These are phyloP conservation scores for Chenopodium quinoa DNA, from an alignment of 148 eudicot genomes.

Conservation along the genomic window DNA sequence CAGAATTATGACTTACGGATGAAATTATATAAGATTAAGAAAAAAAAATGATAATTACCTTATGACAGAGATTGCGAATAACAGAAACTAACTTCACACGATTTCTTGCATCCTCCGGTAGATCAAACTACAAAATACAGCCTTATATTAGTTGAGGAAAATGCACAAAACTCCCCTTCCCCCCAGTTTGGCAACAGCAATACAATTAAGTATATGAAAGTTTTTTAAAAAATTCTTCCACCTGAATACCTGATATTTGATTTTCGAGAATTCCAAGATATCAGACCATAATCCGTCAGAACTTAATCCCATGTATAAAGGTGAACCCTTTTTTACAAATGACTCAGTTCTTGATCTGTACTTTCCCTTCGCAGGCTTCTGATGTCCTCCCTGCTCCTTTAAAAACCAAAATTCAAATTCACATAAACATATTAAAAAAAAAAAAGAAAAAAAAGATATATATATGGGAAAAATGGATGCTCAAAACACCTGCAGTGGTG, in stretches of 20 bases:
- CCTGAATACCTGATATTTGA: conserved; percentile 79
- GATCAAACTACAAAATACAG: conserved; percentile 54
- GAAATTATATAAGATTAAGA: neutral
- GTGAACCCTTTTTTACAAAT: conserved; percentile 38
- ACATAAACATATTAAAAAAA: neutral
- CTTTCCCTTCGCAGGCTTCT: conserved; percentile 55
- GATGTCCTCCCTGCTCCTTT: conserved; percentile 45
- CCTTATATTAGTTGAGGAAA: conserved; percentile 3
- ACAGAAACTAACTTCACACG: conserved; percentile 84
- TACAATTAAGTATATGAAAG: neutral
- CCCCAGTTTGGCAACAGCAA: neutral
- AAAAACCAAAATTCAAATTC: neutral
- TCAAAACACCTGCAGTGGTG: too few relatives aligned
- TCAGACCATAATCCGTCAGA: conserved; percentile 87
- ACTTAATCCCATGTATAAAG: conserved; percentile 42
- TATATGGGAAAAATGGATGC: neutral
- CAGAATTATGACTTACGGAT: neutral
- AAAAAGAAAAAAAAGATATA: neutral
- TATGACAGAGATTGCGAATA: conserved; percentile 84
- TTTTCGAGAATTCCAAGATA: conserved; percentile 69
- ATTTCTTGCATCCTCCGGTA: conserved; percentile 72
- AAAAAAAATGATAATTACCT: conserved; percentile 43
- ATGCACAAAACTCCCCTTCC: neutral
- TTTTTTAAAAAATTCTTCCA: neutral
- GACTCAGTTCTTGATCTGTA: conserved; percentile 47